Base-by-base conservation (phyloP, 2,329 filamentous ascomycete species). In the Colletotrichum lentis region DNA sequence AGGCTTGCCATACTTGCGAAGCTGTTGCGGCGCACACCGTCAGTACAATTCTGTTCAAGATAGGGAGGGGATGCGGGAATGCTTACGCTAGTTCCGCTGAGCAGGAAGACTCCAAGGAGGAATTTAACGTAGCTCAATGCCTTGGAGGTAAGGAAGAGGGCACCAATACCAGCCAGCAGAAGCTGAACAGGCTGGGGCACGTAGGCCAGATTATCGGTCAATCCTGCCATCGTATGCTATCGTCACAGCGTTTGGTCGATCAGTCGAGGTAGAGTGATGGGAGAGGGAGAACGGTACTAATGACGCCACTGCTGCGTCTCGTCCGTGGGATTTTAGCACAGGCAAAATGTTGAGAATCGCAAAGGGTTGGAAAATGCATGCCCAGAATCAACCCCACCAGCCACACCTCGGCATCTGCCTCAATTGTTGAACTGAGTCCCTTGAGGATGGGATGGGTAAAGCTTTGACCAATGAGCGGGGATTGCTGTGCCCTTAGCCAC, bases 1-100 rank as follows among this genome's bases (percentile, higher is more conserved):
- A 75, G 93, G 93, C 73, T 91, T 91, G 73, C 94, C 96, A 81
- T 97, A 98, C 73, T 91, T 93, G 74, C 90, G 90, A 67, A 99
- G 89, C 95, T 97, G 67, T 12, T 31, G 3, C 20, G 22, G 58
- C 50, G 69, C 3, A 69, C n/a, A 11, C 5, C 12, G 64, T 77
- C 20, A 76, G 73, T 47, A n/a, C 50, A 3, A 43, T 39, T 5
- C 3, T 0, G 14, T 2, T 2, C 1, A 3, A 64, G 18, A 18
- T 53, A 16, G 41, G 44, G n/a, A 61, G 22, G 1, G 14, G 39
- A 14, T 1, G 22, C 5, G 18, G 55, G 41, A n/a, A 27, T 12
- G 77, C 86, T 74, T 80, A 90, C 88, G 71, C 86, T 87, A 70
- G 82, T 86, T 61, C 89, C 89, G 70, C 83, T 82, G 11, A 94